Percentiles rank a stretch among this genome's conserved stretches.
Evolutionary conservation across 495 filamentous ascomycete genomes (phyloP).

Genomic region (Glutinoglossum americanum): DNA sequence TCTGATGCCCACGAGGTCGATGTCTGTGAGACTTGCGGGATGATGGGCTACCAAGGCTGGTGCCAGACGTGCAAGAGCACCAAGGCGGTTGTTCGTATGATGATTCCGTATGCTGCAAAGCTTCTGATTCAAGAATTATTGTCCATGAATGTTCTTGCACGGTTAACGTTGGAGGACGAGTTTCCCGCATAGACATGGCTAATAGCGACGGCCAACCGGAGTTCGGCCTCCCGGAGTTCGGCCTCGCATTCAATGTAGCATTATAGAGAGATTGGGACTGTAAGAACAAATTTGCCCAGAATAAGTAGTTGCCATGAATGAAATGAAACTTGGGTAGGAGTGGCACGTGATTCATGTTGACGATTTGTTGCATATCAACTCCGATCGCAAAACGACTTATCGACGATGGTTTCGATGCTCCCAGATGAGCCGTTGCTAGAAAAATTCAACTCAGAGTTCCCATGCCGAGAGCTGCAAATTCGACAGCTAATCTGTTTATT

Average conservation of each 20-base stretch:
- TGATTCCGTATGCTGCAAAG: slow-evolving; percentile 97
- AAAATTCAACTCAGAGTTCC: slow-evolving; percentile 24
- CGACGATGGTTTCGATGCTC: not conserved
- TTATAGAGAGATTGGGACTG: not conserved
- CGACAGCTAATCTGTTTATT: slow-evolving; percentile 39
- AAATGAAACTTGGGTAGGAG: not conserved
- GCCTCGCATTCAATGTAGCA: not conserved
- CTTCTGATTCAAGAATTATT: slow-evolving; percentile 86
- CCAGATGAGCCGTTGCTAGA: not conserved
- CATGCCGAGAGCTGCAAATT: slow-evolving; percentile 43
- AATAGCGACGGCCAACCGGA: not conserved
- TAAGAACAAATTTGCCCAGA: not conserved
- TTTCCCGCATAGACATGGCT: slow-evolving; percentile 25
- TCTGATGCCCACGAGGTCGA: slow-evolving; percentile 80
- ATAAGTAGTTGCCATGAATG: too few relatives aligned
- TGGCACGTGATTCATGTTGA: not conserved
- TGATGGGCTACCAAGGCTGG: slow-evolving; percentile 88
- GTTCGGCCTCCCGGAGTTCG: not conserved
- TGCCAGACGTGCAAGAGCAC: slow-evolving; percentile 78
- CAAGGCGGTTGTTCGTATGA: slow-evolving; percentile 64
- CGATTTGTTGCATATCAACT: not conserved
- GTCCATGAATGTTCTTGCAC: slow-evolving; percentile 90
- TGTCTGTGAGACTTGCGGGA: slow-evolving; percentile 75
- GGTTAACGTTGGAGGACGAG: slow-evolving; percentile 72
- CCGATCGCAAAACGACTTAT: not conserved